Percentiles rank a stretch among this genome's conserved stretches.
phyloP scores from a whole-genome alignment of 805 yeast species.

The Wickerhamomyces subpelliculosus region DNA sequence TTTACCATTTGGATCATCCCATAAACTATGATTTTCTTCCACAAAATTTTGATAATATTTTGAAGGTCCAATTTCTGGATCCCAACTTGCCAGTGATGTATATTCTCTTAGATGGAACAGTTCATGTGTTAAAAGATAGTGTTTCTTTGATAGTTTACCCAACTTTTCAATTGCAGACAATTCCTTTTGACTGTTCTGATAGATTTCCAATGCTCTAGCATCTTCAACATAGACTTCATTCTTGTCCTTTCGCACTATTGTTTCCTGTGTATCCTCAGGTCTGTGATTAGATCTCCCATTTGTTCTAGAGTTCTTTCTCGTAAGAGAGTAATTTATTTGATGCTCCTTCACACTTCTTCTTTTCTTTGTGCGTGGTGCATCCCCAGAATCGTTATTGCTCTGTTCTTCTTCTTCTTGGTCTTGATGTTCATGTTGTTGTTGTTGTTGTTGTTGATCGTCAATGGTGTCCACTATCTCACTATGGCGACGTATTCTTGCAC shows the following conservation, averaged over 20 bases:
- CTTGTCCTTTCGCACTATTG: too few species aligned
- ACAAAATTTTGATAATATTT: constrained; percentile 26
- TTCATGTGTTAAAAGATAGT: constrained; percentile 48
- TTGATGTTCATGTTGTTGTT: not conserved
- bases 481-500: not conserved
- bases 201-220: not conserved
- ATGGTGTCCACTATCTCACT: too few species aligned
- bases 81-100: constrained; percentile 55
- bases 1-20: constrained; percentile 14
- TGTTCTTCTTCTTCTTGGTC: constrained; percentile 11
- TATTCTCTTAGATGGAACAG: constrained; percentile 57
- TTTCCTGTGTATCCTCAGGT: too few species aligned
- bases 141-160: constrained; percentile 37
- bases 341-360: too few species aligned
- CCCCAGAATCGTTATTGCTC: constrained; percentile 9
- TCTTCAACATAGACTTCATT: constrained; percentile 2
- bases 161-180: constrained; percentile 24
- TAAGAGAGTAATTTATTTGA: too few species aligned
- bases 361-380: constrained; percentile 3
- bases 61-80: constrained; percentile 40
- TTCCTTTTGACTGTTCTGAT: not conserved
- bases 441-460: not conserved
- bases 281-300: too few species aligned
- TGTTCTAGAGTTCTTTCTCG: too few species aligned
- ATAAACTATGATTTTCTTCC: constrained; percentile 18